These are phyloP conservation scores for Colletotrichum tofieldiae DNA, from an alignment of 2,329 filamentous ascomycete genomes.

Conservation along the genomic window DNA sequence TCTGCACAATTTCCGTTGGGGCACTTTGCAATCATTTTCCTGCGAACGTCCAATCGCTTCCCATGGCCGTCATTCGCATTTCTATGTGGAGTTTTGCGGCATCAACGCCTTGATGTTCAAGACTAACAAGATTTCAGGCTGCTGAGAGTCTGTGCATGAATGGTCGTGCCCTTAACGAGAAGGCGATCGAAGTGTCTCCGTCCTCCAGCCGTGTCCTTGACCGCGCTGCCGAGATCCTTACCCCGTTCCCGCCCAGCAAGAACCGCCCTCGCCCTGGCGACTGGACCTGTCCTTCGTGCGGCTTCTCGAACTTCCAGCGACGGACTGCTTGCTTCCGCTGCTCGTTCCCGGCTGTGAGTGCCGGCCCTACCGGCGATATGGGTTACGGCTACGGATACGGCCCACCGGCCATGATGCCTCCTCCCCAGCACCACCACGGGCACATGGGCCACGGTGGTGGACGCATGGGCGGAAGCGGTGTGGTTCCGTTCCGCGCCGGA, in stretches of 20 bases:
- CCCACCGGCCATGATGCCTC: slow-evolving; percentile 86
- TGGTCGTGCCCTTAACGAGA: slow-evolving; percentile 96
- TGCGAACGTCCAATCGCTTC: not conserved
- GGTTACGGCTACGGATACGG: slow-evolving; percentile 74
- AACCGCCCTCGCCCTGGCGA: slow-evolving; percentile 97
- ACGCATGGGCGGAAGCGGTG: slow-evolving; percentile 85
- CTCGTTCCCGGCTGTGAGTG: slow-evolving; percentile 95
- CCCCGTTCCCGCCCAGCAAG: slow-evolving; percentile 98
- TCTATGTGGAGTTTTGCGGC: not conserved
- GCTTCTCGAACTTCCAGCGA: slow-evolving; percentile 99
- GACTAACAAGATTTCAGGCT: slow-evolving; percentile 70
- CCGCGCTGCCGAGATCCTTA: slow-evolving; percentile 94
- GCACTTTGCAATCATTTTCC: not conserved
- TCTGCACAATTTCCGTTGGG: slow-evolving; percentile 43
- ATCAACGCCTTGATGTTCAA: not conserved
- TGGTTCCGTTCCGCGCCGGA: slow-evolving; percentile 96
- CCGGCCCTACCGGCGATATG: slow-evolving; percentile 78
- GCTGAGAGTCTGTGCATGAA: slow-evolving; percentile 99
- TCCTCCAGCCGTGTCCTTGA: slow-evolving; percentile 98
- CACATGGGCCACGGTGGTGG: slow-evolving; percentile 72
- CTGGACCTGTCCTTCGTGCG: slow-evolving; percentile 99
- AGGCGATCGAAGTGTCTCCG: slow-evolving; percentile 98
- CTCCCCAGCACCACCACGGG: slow-evolving; percentile 77
- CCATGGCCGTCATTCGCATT: not conserved
- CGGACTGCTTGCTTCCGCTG: slow-evolving; percentile 99